phyloP scores from a whole-genome alignment of 345 rosid genomes.

The Eucalyptus virginea region DNA sequence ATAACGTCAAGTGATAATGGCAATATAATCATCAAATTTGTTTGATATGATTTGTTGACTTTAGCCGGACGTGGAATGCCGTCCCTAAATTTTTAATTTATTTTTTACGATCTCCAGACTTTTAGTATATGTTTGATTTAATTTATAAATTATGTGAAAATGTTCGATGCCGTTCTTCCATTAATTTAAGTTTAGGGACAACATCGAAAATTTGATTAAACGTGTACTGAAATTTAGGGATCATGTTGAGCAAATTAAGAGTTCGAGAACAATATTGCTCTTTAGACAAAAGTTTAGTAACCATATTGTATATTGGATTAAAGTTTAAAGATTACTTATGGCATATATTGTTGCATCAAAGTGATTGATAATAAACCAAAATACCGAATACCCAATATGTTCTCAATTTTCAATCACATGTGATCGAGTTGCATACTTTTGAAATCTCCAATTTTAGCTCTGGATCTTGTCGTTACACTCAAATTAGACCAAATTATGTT shows the following conservation, averaged over 20 bases:
- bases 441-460: not conserved
- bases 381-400: not conserved
- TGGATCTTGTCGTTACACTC: not conserved
- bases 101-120: fast-evolving
- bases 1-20: too few relatives aligned
- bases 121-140: fast-evolving
- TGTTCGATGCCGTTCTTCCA: fast-evolving
- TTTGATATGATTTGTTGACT: not conserved
- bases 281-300: too few relatives aligned
- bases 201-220: too few relatives aligned
- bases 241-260: too few relatives aligned
- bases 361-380: not conserved
- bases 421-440: not conserved
- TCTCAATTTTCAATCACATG: not conserved
- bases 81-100: too few relatives aligned
- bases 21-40: too few relatives aligned
- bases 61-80: not conserved
- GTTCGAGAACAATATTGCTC: too few relatives aligned
- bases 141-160: too few relatives aligned
- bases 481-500: not conserved
- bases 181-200: not conserved
- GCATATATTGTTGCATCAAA: not conserved
- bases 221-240: too few relatives aligned
- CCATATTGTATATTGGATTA: too few relatives aligned
- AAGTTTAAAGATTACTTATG: too few relatives aligned